Percentiles rank a stretch among this genome's conserved stretches.
phyloP scores from a whole-genome alignment of 352 stramenopile species.

The Globisporangium orthogonon region DNA sequence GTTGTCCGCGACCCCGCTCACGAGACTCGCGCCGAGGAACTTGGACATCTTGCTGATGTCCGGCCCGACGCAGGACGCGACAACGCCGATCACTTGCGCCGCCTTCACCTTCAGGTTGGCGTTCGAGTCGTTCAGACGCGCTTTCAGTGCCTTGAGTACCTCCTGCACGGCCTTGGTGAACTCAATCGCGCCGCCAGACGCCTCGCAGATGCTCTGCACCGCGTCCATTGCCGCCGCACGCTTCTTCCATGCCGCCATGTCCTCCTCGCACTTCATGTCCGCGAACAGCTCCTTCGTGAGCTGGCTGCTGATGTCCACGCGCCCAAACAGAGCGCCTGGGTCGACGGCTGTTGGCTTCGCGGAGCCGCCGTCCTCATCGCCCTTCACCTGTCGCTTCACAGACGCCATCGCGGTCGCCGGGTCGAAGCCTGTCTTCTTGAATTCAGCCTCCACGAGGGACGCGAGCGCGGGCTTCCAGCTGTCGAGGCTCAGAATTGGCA shows the following conservation, averaged over 20 bases:
- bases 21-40: conserved; percentile 54
- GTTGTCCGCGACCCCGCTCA: conserved; percentile 77
- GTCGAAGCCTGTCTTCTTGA: conserved; percentile 78
- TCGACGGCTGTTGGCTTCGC: conserved; percentile 22
- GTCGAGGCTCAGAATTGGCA: conserved; percentile 76
- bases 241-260: conserved; percentile 85
- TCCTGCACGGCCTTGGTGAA: conserved; percentile 81
- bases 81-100: conserved; percentile 71
- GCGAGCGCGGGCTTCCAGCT: conserved; percentile 82
- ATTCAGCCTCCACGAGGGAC: conserved; percentile 69
- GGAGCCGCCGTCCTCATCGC: conserved; percentile 40
- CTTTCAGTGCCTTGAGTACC: conserved; percentile 67
- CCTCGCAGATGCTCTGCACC: conserved; percentile 73
- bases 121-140: conserved; percentile 78
- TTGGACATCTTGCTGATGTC: conserved; percentile 82
- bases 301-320: conserved; percentile 69
- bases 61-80: conserved; percentile 68
- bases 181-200: conserved; percentile 69
- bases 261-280: conserved; percentile 81
- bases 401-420: conserved; percentile 41
- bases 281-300: conserved; percentile 85
- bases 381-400: conserved; percentile 66
- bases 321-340: conserved; percentile 56
- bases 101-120: conserved; percentile 86
- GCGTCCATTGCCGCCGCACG: conserved; percentile 73